phyloP scores from a whole-genome alignment of 169 alveolate genomes.

The Plasmodium gonderi region DNA sequence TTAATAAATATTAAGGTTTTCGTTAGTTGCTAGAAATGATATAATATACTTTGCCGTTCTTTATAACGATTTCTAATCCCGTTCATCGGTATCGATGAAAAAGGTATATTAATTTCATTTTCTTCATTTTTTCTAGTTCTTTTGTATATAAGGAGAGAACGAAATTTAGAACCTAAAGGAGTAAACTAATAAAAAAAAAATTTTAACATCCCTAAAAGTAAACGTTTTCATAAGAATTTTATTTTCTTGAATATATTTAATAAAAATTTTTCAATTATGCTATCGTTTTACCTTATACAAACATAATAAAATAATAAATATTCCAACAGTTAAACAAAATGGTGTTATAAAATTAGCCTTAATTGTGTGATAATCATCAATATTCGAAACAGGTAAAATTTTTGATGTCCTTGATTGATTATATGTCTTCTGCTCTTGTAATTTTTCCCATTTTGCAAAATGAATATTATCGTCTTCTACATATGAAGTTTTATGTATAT shows the following conservation, averaged over 20 bases:
- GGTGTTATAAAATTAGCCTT: neutral
- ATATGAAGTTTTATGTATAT: neutral
- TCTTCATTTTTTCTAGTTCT: neutral
- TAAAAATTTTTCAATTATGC: neutral
- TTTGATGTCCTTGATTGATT: neutral
- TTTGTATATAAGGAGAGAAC: neutral
- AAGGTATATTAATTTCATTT: neutral
- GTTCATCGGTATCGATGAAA: neutral
- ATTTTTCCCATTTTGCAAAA: neutral
- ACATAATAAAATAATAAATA: neutral
- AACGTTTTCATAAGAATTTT: neutral
- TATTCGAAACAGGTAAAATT: neutral
- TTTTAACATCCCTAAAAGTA: neutral
- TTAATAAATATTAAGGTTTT: neutral
- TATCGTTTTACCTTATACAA: neutral
- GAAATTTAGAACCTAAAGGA: neutral
- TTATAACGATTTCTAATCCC: neutral
- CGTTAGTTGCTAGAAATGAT: neutral
- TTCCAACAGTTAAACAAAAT: neutral
- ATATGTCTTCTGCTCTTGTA: neutral
- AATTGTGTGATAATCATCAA: neutral
- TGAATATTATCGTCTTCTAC: neutral
- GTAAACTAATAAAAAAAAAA: neutral
- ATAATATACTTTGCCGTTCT: neutral
- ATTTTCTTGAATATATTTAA: neutral